phyloP scores from a whole-genome alignment of 2,329 filamentous ascomycete genomes.

The Dichotomopilus funicola region DNA sequence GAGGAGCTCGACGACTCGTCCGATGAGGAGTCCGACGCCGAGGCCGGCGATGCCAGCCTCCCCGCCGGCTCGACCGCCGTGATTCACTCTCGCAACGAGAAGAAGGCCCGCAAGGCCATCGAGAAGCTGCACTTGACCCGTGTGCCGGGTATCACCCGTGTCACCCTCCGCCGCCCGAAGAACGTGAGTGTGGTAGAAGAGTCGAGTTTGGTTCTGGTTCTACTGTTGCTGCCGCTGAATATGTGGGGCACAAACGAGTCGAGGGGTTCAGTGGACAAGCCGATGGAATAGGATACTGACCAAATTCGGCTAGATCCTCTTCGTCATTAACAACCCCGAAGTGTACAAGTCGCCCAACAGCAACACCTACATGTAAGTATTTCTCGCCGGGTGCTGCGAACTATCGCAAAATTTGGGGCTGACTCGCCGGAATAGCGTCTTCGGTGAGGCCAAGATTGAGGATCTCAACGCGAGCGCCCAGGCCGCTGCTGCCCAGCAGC shows the following conservation, averaged over 20 bases:
- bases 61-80: conserved; percentile 83
- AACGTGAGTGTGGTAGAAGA: conserved; percentile 63
- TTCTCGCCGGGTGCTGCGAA: neutral
- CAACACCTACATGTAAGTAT: conserved; percentile 97
- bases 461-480: conserved; percentile 98
- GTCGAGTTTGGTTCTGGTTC: neutral
- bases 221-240: neutral
- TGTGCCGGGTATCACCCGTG: conserved; percentile 93
- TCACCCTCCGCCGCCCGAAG: conserved; percentile 96
- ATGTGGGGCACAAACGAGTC: conserved; percentile 7
- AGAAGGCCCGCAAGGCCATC: conserved; percentile 99
- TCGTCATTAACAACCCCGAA: conserved; percentile 99
- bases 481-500: conserved; percentile 90
- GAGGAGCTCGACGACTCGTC: conserved; percentile 67
- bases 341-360: conserved; percentile 99
- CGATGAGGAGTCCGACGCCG: conserved; percentile 70
- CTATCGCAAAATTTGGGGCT: neutral
- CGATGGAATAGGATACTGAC: conserved; percentile 12
- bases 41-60: conserved; percentile 56
- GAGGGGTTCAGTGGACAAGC: neutral
- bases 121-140: conserved; percentile 97
- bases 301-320: conserved; percentile 66
- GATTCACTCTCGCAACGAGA: conserved; percentile 98
- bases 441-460: conserved; percentile 99
- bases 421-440: conserved; percentile 59